Percentiles rank a stretch among this genome's conserved stretches.
These are phyloP conservation scores for Geotrichum reessii DNA, from an alignment of 1,139 yeast genomes.

Conservation along the genomic window DNA sequence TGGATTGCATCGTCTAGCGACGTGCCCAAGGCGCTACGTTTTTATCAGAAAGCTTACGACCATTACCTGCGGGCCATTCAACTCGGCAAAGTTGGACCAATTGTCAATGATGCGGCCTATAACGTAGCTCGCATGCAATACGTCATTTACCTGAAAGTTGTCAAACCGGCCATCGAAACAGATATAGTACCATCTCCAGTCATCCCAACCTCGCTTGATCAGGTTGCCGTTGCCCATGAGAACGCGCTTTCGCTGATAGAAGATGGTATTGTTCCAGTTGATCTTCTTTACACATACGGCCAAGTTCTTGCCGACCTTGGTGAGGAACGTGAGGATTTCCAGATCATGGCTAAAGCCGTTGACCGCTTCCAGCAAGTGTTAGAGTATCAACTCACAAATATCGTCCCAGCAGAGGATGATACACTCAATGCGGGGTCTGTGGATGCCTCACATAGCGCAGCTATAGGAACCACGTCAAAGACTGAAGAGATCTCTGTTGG, in stretches of 20 bases:
- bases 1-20: slow-evolving; percentile 31
- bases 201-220: slow-evolving; percentile 14
- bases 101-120: slow-evolving; percentile 27
- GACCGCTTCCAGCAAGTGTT: slow-evolving; percentile 24
- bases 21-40: slow-evolving; percentile 31
- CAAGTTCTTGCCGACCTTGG: slow-evolving; percentile 30
- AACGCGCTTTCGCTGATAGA: slow-evolving; percentile 20
- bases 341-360: slow-evolving; percentile 21
- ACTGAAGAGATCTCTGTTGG: slow-evolving; percentile 4
- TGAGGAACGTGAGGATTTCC: slow-evolving; percentile 25
- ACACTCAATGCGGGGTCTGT: slow-evolving; percentile 1
- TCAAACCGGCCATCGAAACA: slow-evolving; percentile 22
- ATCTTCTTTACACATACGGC: slow-evolving; percentile 29
- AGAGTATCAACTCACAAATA: slow-evolving; percentile 19
- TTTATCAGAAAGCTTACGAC: slow-evolving; percentile 27
- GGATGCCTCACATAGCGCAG: slow-evolving; percentile 3
- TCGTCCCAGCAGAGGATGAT: slow-evolving; percentile 5
- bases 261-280: slow-evolving; percentile 20
- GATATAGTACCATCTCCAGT: slow-evolving; percentile 12
- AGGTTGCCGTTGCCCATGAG: slow-evolving; percentile 21
- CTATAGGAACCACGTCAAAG: slow-evolving; percentile 2
- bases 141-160: slow-evolving; percentile 26
- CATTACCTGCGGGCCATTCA: slow-evolving; percentile 22
- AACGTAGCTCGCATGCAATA: slow-evolving; percentile 31
- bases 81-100: slow-evolving; percentile 14